phyloP scores from a whole-genome alignment of 2,329 filamentous ascomycete genomes.

The Xylariaceae sp. region DNA sequence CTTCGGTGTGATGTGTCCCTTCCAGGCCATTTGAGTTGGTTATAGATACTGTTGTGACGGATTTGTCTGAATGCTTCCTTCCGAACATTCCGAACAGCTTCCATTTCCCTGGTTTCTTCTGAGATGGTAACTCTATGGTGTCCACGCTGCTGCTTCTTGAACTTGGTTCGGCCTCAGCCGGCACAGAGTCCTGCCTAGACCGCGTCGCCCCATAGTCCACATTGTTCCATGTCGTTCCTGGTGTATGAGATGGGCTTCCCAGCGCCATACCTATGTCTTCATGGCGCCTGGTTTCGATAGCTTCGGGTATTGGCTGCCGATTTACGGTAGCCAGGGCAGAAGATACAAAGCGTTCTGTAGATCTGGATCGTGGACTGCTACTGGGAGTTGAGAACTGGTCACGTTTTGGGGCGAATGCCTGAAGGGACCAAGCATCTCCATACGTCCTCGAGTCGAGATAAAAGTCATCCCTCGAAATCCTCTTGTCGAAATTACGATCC shows the following conservation, averaged over 20 bases:
- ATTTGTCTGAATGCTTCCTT: constrained; percentile 36
- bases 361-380: constrained; percentile 34
- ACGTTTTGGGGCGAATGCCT: constrained; percentile 38
- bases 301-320: constrained; percentile 42
- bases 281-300: constrained; percentile 38
- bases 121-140: constrained; percentile 25
- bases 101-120: constrained; percentile 53
- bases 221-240: constrained; percentile 22
- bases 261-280: constrained; percentile 67
- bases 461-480: constrained; percentile 44
- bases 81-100: constrained; percentile 56
- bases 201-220: constrained; percentile 15
- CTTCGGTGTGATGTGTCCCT: constrained; percentile 14
- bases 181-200: constrained; percentile 13
- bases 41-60: constrained; percentile 10
- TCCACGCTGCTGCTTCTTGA: constrained; percentile 21
- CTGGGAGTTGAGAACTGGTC: constrained; percentile 42
- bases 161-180: constrained; percentile 17
- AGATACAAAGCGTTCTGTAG: constrained; percentile 27
- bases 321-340: constrained; percentile 32
- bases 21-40: constrained; percentile 21
- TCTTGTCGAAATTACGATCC: constrained; percentile 36
- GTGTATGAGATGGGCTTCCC: constrained; percentile 59
- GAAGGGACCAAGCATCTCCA: constrained; percentile 33
- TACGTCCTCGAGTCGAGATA: constrained; percentile 32